Base-by-base conservation (phyloP, 2,329 filamentous ascomycete species). In the Phyllosticta paracitricarpa region DNA sequence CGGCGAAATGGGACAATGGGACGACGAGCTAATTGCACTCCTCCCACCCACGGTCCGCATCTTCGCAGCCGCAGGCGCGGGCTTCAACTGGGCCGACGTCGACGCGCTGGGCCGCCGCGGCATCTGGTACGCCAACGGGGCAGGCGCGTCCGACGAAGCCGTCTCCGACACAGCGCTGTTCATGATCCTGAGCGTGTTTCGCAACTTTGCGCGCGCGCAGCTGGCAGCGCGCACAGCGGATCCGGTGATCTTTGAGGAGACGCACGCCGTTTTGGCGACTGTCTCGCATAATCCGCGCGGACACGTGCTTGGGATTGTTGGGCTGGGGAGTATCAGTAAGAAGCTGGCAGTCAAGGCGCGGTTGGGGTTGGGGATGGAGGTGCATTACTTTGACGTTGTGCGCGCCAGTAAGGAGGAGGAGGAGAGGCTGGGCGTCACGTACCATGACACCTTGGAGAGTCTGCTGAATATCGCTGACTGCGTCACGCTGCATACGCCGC, bases 111-210 rank as follows among this genome's bases (percentile, higher is more conserved):
- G 57, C 17, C 40, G n/a, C 33, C 59, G 24, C 17, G 54, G 52
- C 10, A 65, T 65, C 40, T 62, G 59, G 71, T 78, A 78, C 61
- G 70, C 74, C 57, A 79, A 79, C 51, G 75, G 76, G 0, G 76
- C 76, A 0, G 72, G 74, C 0, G 75, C 74, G 5, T 75, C 75
- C 10, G 73, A 76, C 30, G 76, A 78, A 56, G 76, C 77, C 12
- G 76, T 78, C 17, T 75, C 76, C 2, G 77, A 79, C 54, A 77
- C 73, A 0, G 73, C 71, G 0, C 66, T 79, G 0, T 78, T 72
- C 62, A 72, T 77, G 70, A 74, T 79, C 51, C 65, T 79, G 2
- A 75, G 57, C 6, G 63, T 64, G 7, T 65, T 65, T 58, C 60
- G 64, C 35, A 65, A 65, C 51, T 62, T 65, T 25, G 63, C 63